Percentiles rank a stretch among this genome's conserved stretches.
Conservation (phyloP, 495 filamentous ascomycete genomes). For the Hypoxylon cercidicola region DNA sequence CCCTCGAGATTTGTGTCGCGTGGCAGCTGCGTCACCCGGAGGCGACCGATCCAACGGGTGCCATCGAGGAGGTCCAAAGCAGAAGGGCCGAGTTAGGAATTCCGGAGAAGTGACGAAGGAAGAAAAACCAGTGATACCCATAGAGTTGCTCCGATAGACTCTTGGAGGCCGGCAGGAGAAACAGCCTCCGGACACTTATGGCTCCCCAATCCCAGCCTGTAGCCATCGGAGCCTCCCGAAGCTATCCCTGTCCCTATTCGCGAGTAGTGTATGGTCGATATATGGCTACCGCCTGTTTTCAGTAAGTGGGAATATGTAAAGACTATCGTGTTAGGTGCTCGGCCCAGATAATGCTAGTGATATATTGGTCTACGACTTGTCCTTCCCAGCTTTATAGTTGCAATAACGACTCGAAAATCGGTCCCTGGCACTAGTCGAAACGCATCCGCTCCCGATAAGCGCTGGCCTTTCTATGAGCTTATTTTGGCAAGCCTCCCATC, state of each 20-base stretch:
- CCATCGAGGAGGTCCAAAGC: constrained; percentile 69
- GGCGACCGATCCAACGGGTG: constrained; percentile 65
- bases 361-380: too few relatives aligned
- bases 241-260: too few relatives aligned
- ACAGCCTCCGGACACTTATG: not conserved
- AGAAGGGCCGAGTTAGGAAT: constrained; percentile 68
- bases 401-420: not conserved
- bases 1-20: constrained; percentile 74
- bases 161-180: not conserved
- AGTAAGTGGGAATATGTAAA: too few relatives aligned
- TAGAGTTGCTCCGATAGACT: constrained; percentile 20
- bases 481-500: not conserved
- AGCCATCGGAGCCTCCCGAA: not conserved
- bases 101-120: constrained; percentile 22
- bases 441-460: not conserved
- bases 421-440: not conserved
- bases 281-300: too few relatives aligned
- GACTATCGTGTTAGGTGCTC: too few relatives aligned
- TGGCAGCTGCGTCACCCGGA: constrained; percentile 89
- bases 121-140: constrained; percentile 24
- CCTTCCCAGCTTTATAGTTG: not conserved
- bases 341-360: too few relatives aligned
- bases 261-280: too few relatives aligned
- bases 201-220: not conserved
- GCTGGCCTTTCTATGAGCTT: not conserved